Conservation (phyloP, 2,329 filamentous ascomycete genomes). For the Phaeomoniella chlamydospora region DNA sequence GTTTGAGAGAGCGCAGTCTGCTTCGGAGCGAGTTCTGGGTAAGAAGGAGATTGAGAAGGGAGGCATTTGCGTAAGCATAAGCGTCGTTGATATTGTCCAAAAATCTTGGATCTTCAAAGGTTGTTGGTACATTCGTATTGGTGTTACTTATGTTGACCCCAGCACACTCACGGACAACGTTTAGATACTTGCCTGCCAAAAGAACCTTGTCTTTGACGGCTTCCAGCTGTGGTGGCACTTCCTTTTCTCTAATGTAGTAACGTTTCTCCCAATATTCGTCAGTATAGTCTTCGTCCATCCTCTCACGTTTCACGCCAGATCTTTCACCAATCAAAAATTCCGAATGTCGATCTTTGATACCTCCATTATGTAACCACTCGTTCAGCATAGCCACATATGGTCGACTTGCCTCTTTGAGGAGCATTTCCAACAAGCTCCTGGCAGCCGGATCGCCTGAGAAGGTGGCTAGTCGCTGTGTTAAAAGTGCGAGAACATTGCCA, state of each 20-base stretch:
- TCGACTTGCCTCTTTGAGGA: constrained; percentile 75
- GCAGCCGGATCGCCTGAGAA: constrained; percentile 92
- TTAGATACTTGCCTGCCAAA: constrained; percentile 91
- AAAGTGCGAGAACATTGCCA: constrained; percentile 78
- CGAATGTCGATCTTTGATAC: constrained; percentile 82
- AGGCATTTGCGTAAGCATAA: constrained; percentile 90
- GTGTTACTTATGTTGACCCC: constrained; percentile 87
- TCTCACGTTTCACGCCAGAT: constrained; percentile 82
- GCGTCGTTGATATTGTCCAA: constrained; percentile 91
- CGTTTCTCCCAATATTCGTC: constrained; percentile 99
- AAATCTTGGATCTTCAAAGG: constrained; percentile 84
- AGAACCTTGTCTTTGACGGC: constrained; percentile 87
- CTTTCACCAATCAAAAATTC: constrained; percentile 95
- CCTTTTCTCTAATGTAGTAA: constrained; percentile 83
- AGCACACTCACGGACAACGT: constrained; percentile 92
- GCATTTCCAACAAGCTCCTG: constrained; percentile 61
- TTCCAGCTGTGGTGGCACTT: constrained; percentile 83
- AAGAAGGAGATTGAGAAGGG: constrained; percentile 75
- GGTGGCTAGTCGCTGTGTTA: constrained; percentile 70
- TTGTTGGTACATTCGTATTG: constrained; percentile 64
- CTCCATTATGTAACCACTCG: constrained; percentile 93
- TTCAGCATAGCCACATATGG: constrained; percentile 98
- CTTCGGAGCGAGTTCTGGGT: constrained; percentile 86
- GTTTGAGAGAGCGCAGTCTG: constrained; percentile 78
- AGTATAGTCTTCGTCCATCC: constrained; percentile 89